These are phyloP conservation scores for Prunus padus DNA, from an alignment of 306 rosid genomes.

Conservation along the genomic window DNA sequence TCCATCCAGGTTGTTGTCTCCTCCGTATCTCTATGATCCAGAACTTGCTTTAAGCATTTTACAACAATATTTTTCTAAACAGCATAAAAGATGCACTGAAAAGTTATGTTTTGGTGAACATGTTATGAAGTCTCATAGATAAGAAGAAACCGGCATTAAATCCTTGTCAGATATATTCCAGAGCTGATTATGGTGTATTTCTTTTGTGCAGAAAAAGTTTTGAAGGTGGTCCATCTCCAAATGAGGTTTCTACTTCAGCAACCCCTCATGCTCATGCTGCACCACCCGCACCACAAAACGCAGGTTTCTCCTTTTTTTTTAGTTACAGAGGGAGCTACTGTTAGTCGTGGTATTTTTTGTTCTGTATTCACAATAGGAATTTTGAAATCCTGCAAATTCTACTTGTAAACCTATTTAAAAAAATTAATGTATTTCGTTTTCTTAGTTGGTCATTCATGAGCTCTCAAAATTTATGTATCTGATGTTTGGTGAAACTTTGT, in stretches of 20 bases:
- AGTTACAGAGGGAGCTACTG: background rate
- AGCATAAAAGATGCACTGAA: background rate
- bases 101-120: conserved; percentile 1
- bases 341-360: no score
- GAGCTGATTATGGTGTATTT: conserved; percentile 20
- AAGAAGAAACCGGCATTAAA: background rate
- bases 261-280: conserved; percentile 24
- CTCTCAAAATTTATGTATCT: no score
- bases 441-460: no score
- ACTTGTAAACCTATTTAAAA: background rate
- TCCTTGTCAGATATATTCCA: background rate
- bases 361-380: background rate
- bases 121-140: background rate
- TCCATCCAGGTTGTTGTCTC: conserved; percentile 56
- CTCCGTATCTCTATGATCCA: conserved; percentile 20
- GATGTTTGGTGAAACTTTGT: background rate
- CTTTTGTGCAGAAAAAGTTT: conserved; percentile 52
- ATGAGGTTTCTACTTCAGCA: conserved; percentile 23
- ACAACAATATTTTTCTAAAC: background rate
- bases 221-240: conserved; percentile 34
- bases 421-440: no score
- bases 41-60: conserved; percentile 4
- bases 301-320: conserved; percentile 26
- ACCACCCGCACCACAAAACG: conserved; percentile 13
- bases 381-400: background rate